Conservation (phyloP, 1,284 basidiomycete species). For the Cryptococcus sp. region DNA sequence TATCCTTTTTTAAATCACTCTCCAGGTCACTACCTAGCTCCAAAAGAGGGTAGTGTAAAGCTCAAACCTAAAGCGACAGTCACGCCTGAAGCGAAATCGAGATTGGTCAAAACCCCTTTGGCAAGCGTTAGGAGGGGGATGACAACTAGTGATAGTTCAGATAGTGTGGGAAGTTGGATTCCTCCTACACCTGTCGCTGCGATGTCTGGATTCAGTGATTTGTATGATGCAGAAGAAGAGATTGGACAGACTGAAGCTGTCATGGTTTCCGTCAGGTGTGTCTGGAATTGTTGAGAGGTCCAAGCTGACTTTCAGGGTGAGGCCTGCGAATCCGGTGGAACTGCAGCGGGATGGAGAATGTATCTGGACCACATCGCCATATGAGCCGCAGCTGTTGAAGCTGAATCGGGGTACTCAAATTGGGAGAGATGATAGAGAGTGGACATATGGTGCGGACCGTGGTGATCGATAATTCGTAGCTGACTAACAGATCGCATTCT, state of each 20-base stretch:
- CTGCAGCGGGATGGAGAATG: slow-evolving; percentile 21
- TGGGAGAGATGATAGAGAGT: slow-evolving; percentile 39
- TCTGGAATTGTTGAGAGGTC: slow-evolving; percentile 1
- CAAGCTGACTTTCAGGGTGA: slow-evolving; percentile 54
- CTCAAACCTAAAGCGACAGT: slow-evolving; percentile 40
- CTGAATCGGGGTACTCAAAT: slow-evolving; percentile 33
- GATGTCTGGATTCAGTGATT: slow-evolving; percentile 5
- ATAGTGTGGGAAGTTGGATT: neutral
- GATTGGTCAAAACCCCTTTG: slow-evolving; percentile 22
- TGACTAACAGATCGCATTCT: slow-evolving; percentile 40
- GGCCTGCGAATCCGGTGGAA: slow-evolving; percentile 56
- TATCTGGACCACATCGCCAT: slow-evolving; percentile 35
- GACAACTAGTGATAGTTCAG: slow-evolving; percentile 12
- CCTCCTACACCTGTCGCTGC: neutral
- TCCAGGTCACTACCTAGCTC: slow-evolving; percentile 10
- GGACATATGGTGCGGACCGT: slow-evolving; percentile 48
- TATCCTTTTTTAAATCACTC: slow-evolving; percentile 1
- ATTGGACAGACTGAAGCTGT: slow-evolving; percentile 62
- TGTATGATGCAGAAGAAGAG: slow-evolving; percentile 15
- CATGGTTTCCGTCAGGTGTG: slow-evolving; percentile 76
- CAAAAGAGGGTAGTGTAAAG: slow-evolving; percentile 24
- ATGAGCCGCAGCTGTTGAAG: slow-evolving; percentile 40
- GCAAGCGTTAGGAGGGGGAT: slow-evolving; percentile 2
- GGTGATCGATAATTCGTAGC: neutral
- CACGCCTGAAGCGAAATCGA: slow-evolving; percentile 40